Evolutionary conservation across 129 eudicot genomes (phyloP), one percentile per base, ranked within the genome.

Genomic region (Escallonia herrerae): DNA sequence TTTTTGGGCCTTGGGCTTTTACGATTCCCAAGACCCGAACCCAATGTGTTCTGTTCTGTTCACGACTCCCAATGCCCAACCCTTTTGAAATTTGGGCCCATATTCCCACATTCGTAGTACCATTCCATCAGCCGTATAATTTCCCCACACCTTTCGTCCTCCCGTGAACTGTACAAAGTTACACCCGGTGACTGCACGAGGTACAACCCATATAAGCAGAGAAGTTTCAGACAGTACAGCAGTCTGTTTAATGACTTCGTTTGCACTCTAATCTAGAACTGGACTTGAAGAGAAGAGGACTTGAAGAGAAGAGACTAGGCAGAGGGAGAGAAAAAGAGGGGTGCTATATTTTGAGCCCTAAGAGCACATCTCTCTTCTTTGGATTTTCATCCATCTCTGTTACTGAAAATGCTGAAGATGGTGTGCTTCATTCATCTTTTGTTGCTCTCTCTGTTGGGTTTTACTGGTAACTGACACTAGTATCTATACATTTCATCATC

Each of bases 391-490:
- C 49, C 75, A 76, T 22, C 63, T 72, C 54, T 42, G 8, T 43
- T 49, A 48, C 56, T 66, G 60, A 72, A 44, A 67, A 72, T 66
- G 76, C 22, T 74, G 70, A 82, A 74, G 66, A 78, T 78, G 75
- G 67, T 45, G 9, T 59, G 73, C 72, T 62, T 82, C 37, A 56
- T 68, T 68, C 66, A 33, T 47, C 72, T 76, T 13, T 15, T 80
- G 64, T 52, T 77, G 12, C 67, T 77, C 40, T 63, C 66, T 70
- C 52, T 77, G 15, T 44, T 72, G 40, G 57, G 69, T 63, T 56
- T 43, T 65, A 60, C 79, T 8, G 84, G 82, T 83, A 76, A 66
- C 55, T 15, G 22, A 55, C n/a, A 44, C 52, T 62, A 60, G 42
- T 40, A 14, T 37, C 10, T 40, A 0, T 33, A 10, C 56, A 62